Evolutionary conservation across 495 filamentous ascomycete species (phyloP).

Genomic region (Penicillium lividum): DNA sequence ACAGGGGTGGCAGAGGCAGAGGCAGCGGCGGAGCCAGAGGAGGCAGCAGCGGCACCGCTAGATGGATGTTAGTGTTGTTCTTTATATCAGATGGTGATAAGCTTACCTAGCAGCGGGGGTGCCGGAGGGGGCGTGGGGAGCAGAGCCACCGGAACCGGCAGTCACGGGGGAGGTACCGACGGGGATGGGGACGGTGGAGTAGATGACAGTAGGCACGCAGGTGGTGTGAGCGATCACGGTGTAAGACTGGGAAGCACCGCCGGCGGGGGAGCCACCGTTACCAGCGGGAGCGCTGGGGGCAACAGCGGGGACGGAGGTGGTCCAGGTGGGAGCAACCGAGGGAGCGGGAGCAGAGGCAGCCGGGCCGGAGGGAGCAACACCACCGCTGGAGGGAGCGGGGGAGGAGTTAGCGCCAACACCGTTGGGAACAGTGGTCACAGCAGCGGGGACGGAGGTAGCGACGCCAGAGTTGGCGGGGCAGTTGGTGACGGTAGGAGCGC

Average conservation of each 20-base stretch:
- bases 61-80: neutral
- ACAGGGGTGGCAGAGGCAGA: conserved; percentile 32
- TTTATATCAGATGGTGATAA: neutral
- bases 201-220: conserved; percentile 47
- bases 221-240: conserved; percentile 40
- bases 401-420: conserved; percentile 15
- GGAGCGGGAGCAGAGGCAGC: conserved; percentile 19
- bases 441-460: conserved; percentile 20
- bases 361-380: conserved; percentile 16
- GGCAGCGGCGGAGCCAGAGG: conserved; percentile 10
- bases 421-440: conserved; percentile 21
- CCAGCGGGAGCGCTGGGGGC: conserved; percentile 5
- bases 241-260: conserved; percentile 1
- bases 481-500: conserved; percentile 59
- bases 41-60: conserved; percentile 5
- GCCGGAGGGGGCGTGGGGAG: conserved; percentile 24
- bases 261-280: neutral
- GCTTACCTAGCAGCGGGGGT: conserved; percentile 16
- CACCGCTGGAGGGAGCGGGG: conserved; percentile 14
- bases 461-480: conserved; percentile 46
- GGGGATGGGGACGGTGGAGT: conserved; percentile 32
- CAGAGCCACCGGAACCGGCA: conserved; percentile 26
- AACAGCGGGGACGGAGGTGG: conserved; percentile 11
- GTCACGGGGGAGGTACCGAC: conserved; percentile 21
- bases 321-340: conserved; percentile 6